Evolutionary conservation across 768 basidiomycete genomes (phyloP).

Genomic region (Chalciporus piperatus): DNA sequence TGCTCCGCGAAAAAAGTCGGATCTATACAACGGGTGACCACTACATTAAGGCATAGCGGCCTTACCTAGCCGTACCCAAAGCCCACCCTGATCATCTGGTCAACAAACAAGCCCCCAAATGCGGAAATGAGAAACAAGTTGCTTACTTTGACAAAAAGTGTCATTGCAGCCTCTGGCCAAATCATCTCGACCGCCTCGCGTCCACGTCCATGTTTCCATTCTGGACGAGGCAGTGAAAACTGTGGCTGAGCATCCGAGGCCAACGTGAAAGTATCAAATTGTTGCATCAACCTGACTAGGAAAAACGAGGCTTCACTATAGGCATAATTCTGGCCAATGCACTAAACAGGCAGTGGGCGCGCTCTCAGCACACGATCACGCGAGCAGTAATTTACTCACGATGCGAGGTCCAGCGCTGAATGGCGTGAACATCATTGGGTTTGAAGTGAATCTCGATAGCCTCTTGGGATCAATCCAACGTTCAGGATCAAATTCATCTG

Average conservation of each 20-base stretch:
- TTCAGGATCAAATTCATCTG: slow-evolving; percentile 74
- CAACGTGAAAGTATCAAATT: slow-evolving; percentile 57
- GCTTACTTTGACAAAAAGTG: slow-evolving; percentile 63
- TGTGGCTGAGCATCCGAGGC: slow-evolving; percentile 59
- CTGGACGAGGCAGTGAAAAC: slow-evolving; percentile 57
- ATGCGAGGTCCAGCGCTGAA: slow-evolving; percentile 71
- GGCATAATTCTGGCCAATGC: slow-evolving; percentile 71
- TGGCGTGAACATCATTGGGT: slow-evolving; percentile 69
- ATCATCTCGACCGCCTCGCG: slow-evolving; percentile 56
- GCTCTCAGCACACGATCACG: slow-evolving; percentile 11
- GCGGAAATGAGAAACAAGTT: slow-evolving; percentile 7
- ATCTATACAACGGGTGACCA: background rate
- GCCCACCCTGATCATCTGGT: slow-evolving; percentile 43
- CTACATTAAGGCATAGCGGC: slow-evolving; percentile 11
- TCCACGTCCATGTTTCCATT: slow-evolving; percentile 46
- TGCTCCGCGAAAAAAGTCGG: background rate
- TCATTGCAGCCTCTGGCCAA: slow-evolving; percentile 63
- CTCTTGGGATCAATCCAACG: slow-evolving; percentile 67
- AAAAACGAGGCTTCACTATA: slow-evolving; percentile 77
- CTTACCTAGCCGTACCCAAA: slow-evolving; percentile 53
- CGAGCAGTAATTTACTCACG: slow-evolving; percentile 29
- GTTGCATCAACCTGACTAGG: slow-evolving; percentile 64
- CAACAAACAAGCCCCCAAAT: background rate
- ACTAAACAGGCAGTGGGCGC: slow-evolving; percentile 38
- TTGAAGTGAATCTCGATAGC: slow-evolving; percentile 47